Evolutionary conservation across 345 rosid species (phyloP), one percentile per base, ranked within the genome.

Genomic region (Cardamine chenopodiifolia): DNA sequence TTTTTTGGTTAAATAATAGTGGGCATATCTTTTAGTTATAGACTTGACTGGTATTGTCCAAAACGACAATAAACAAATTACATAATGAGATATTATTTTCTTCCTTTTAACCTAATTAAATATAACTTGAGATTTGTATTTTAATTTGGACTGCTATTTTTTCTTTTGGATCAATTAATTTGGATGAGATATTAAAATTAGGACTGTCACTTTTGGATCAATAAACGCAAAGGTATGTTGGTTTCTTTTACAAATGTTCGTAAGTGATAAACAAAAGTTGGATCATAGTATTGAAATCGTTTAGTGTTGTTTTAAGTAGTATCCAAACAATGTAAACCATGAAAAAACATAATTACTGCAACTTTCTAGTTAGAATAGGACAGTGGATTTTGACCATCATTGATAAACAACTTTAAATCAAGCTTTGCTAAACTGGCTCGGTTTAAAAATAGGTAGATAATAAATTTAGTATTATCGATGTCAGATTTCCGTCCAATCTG

Each of bases 51-150:
- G 22, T 37, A 56, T 23, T 58, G 25, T 37, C 39, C 14, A 68
- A 68, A 52, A 75, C 69, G 74, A 68, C 63, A 75, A 50, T 7
- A 55, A 55, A 64, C 52, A 57, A 32, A n/a, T 55, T 35, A 72
- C 34, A 17, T 34, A 8, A 13, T 58, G 66, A 59, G 19, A 37
- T 23, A 44, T 34, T 22, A 53, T 54, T 28, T 70, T 18, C 22
- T 29, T 42, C 45, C 17, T 37, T 15, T 37, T 15, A 14, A 28
- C 44, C 50, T 35, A 7, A 45, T 45, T 7, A 25, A 15, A 34
- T 22, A 11, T 26, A 26, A 7, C 17, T 54, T 39, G 8, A 34
- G 6, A 22, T 52, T 15, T 17, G 11, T 42, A 6, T 19, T 42
- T 40, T 42, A 42, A 26, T 26, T 25, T 15, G 15, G 9, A 17